Conservation (phyloP, 805 yeast species). For the Spathaspora hagerdaliae region DNA sequence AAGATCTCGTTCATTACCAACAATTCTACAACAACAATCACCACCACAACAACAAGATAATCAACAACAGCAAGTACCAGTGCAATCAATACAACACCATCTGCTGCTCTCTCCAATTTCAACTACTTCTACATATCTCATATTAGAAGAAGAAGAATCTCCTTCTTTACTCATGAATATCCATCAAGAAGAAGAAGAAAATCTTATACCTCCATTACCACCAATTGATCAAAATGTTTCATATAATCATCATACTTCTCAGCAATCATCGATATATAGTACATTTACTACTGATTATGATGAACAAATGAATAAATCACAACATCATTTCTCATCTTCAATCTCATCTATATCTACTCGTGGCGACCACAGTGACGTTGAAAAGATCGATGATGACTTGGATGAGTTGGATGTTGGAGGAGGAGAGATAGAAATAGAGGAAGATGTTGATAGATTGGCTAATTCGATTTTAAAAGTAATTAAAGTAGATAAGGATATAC, state of each 20-base stretch:
- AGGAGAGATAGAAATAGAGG: background rate
- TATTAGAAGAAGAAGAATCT: background rate
- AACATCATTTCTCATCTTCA: background rate
- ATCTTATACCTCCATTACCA: slow-evolving; percentile 1
- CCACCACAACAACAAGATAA: background rate
- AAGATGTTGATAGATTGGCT: slow-evolving; percentile 14
- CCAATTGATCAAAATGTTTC: background rate
- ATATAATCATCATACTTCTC: background rate
- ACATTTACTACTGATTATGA: background rate
- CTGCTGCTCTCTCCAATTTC: background rate
- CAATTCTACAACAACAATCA: background rate
- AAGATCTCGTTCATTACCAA: background rate
- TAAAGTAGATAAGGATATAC: slow-evolving; percentile 8
- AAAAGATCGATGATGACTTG: background rate
- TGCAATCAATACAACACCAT: background rate
- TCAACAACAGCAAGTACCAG: background rate
- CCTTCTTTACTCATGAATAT: background rate
- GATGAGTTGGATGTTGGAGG: background rate
- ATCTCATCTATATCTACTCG: background rate
- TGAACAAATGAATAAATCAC: background rate
- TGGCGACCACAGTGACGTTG: background rate
- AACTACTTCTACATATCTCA: background rate
- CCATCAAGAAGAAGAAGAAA: slow-evolving; percentile 1
- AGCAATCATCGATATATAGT: slow-evolving; percentile 1
- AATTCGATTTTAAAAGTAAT: slow-evolving; percentile 14